Evolutionary conservation across 2,329 filamentous ascomycete species (phyloP), one percentile per base, ranked within the genome.

Genomic region (Alternaria angustiovoidea): DNA sequence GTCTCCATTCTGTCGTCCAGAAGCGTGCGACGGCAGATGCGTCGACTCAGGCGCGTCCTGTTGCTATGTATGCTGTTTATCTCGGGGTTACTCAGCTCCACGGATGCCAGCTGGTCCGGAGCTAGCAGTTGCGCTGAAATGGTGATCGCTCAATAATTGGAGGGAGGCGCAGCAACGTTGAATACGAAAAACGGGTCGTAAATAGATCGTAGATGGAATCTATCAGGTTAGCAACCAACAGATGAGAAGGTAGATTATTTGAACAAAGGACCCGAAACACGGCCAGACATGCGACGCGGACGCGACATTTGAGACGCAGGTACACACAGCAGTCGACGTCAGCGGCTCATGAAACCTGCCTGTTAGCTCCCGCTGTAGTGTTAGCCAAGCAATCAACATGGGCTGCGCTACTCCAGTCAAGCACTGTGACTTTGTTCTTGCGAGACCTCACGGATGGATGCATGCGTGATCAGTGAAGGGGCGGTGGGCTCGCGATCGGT

Each of bases 281-380:
- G 47, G 48, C 43, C 51, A 47, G 18, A 57, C 18, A 28, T 65
- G 61, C 61, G 52, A 63, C 61, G 58, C 39, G 51, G 12, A 14
- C 34, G 32, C 32, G 14, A 34, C 32, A 34, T 49, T 26, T 57
- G 49, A 60, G 62, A 64, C 58, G 67, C 68, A 70, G 63, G 62
- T 62, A 66, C 65, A 64, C 54, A 41, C 63, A 59, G 44, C 14
- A 14, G 11, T 14, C 65, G 61, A 74, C 71, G 70, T 74, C 71
- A 74, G 69, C 66, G 71, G 64, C 64, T 64, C 57, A 30, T 44
- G 53, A 61, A 62, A 59, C 61, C 56, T 54, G 42, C 22, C 42
- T n/a, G 52, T 69, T 63, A 61, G 49, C 54, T 51, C 39, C 59
- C 61, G 61, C 58, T 52, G 51, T 47, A 22, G 43, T 42, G 41